A percentile compares a stretch with the other conserved stretches of the same genome.
Conservation (phyloP, 2,329 filamentous ascomycete genomes). For the Paradendryphiella salina region DNA sequence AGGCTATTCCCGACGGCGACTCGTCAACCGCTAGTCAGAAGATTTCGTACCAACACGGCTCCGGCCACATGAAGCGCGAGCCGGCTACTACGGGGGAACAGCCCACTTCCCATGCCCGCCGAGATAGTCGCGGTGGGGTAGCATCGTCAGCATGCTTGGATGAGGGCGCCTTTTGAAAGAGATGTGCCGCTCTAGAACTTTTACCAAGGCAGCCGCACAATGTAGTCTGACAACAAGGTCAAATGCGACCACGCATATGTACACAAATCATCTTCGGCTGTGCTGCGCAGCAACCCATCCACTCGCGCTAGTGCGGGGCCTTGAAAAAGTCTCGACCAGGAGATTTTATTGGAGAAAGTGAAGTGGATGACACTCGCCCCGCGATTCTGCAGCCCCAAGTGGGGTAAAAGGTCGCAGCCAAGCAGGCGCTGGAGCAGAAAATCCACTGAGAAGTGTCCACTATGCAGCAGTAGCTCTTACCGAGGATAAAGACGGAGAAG, state of each 20-base stretch:
- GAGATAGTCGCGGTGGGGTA: neutral
- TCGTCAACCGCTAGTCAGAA: slow-evolving; percentile 11
- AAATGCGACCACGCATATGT: too few species aligned
- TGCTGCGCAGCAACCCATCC: too few species aligned
- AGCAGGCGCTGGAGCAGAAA: slow-evolving; percentile 3
- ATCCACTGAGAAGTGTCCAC: neutral
- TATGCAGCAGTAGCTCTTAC: neutral
- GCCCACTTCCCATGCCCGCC: neutral
- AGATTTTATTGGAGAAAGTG: neutral
- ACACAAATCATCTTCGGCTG: too few species aligned
- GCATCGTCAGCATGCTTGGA: too few species aligned
- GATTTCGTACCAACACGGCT: neutral
- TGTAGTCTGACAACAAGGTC: too few species aligned
- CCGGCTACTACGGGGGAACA: neutral
- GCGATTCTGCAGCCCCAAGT: slow-evolving; percentile 19
- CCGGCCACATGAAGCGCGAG: neutral
- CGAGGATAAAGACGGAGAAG: neutral
- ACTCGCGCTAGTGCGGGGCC: too few species aligned
- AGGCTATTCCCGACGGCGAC: slow-evolving; percentile 1
- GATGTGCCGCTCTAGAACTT: too few species aligned
- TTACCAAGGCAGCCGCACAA: too few species aligned
- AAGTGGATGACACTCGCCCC: slow-evolving; percentile 6
- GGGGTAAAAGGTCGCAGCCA: slow-evolving; percentile 20
- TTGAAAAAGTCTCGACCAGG: too few species aligned
- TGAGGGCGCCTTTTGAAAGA: too few species aligned